Conservation (phyloP, 257 asterid genomes). For the Solanum habrochaites region DNA sequence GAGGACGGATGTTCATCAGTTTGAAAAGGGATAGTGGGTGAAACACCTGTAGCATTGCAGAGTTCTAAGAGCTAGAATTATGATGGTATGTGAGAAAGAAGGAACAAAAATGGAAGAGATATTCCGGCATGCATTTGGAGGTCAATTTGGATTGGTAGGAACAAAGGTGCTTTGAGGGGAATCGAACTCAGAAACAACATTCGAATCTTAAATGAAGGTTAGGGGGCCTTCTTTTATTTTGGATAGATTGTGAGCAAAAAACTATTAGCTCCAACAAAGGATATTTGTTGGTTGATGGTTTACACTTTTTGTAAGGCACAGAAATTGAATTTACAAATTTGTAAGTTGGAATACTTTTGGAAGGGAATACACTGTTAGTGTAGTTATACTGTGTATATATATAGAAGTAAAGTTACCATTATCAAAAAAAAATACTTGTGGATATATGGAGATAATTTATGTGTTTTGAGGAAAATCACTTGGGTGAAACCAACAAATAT, state of each 20-base stretch:
- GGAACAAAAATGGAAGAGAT: too few relatives aligned
- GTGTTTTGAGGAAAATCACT: neutral
- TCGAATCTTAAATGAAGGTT: too few relatives aligned
- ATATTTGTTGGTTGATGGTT: neutral
- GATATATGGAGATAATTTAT: neutral
- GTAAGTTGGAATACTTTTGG: neutral
- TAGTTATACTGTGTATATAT: neutral
- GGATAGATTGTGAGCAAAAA: neutral
- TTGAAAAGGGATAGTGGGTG: too few relatives aligned
- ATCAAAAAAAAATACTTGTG: too few relatives aligned
- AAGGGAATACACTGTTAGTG: neutral
- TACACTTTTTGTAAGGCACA: neutral
- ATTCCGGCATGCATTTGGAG: too few relatives aligned
- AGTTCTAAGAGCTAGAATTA: too few relatives aligned
- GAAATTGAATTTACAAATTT: neutral
- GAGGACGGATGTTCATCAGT: too few relatives aligned
- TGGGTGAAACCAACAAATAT: neutral
- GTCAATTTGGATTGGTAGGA: too few relatives aligned
- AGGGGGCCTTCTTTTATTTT: too few relatives aligned
- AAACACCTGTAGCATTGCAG: too few relatives aligned
- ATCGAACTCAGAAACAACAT: too few relatives aligned
- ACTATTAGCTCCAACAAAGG: neutral
- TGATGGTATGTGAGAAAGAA: too few relatives aligned
- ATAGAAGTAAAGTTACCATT: neutral
- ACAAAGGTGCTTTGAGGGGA: neutral